Evolutionary conservation across 192 early-diverging fungal genomes (phyloP).

Genomic region (Jimgerdemannia lactiflua): DNA sequence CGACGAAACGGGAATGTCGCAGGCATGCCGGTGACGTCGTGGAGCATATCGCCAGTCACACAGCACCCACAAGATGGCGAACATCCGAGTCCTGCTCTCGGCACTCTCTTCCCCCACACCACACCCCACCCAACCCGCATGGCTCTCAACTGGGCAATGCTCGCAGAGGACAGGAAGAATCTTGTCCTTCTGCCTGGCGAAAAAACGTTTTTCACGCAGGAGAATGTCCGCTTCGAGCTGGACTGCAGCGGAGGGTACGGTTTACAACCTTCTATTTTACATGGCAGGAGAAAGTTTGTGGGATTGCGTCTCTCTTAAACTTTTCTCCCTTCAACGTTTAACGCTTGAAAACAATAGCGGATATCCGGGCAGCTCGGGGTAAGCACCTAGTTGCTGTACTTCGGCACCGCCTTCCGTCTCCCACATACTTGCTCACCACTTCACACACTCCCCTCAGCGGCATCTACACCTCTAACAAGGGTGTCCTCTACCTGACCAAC

Average conservation of each 20-base stretch:
- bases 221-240: constrained; percentile 18
- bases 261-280: neutral
- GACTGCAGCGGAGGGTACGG: constrained; percentile 27
- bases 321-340: neutral
- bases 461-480: constrained; percentile 17
- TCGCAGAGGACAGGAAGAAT: constrained; percentile 20
- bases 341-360: constrained; percentile 8
- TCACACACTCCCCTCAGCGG: constrained; percentile 6
- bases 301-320: neutral
- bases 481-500: constrained; percentile 26
- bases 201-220: constrained; percentile 31
- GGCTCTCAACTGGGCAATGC: constrained; percentile 41
- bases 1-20: too few species aligned
- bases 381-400: neutral
- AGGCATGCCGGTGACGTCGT: too few species aligned
- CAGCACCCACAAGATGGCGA: too few species aligned
- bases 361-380: constrained; percentile 29
- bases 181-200: constrained; percentile 34
- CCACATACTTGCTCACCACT: too few species aligned
- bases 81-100: too few species aligned
- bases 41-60: too few species aligned
- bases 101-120: too few species aligned
- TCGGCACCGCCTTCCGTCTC: too few species aligned
- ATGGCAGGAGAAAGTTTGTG: neutral
- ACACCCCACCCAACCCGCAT: constrained; percentile 2